Base-by-base conservation (phyloP, 345 rosid genomes). In the Aquilaria yunnanensis region DNA sequence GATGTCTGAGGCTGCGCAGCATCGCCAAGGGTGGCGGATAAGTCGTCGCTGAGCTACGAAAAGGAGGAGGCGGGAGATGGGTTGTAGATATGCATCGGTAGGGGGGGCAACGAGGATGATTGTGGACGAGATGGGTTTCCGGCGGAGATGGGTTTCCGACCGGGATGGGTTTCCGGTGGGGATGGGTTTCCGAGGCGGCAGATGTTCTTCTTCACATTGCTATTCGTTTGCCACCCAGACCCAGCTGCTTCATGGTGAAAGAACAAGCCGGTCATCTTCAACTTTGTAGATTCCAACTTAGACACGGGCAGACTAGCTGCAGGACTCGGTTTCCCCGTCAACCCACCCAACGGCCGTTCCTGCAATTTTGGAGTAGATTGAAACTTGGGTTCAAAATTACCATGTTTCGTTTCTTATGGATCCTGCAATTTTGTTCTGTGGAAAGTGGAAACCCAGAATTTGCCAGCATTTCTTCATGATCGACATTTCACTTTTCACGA, bases 211-310 rank as follows among this genome's bases (percentile, higher is more conserved):
- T 59, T 33, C 12, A 16, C 31, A 3, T 32, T 9, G 5, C 5
- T 45, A 12, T 65, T 54, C 48, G 56, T n/a, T 52, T 52, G 10
- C 6, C 60, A 3, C 2, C 67, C 65, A 9, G 33, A 50, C 64
- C 47, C 63, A 0, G 64, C 57, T 16, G 59, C 75, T 50, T 55
- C 81, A 12, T 72, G 47, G 56, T 82, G 92, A 74, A 75, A 68
- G 31, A 43, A 30, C 30, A 79, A 81, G 5, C 88, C 96, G 7
- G 66, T 88, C 53, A 81, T 88, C 74, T 88, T 88, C 91, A 86
- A 77, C 83, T 88, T 88, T 34, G 97, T 96, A 6, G 93, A 91
- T 71, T 91, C 97, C 3, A 88, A 91, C 83, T 88, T 96, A 37
- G 96, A 88, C 81, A 86, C 96, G 1, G 97, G 97, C n/a, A 93